Evolutionary conservation across 352 stramenopile species (phyloP).

Genomic region (Globisporangium radiosum): DNA sequence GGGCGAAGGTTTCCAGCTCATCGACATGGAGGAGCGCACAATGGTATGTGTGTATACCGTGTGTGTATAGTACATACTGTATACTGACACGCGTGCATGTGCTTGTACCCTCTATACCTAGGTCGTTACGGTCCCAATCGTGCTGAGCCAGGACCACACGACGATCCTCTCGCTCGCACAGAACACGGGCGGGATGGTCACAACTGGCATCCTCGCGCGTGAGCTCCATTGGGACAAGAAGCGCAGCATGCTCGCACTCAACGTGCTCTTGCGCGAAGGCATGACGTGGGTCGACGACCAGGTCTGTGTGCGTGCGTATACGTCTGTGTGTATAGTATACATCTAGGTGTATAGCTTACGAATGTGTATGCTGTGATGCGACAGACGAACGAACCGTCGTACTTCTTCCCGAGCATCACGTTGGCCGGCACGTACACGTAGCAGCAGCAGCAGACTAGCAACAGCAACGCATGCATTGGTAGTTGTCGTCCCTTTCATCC

Average conservation of each 20-base stretch:
- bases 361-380: not conserved
- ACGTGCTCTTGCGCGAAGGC: constrained; percentile 89
- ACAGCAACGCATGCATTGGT: too few species aligned
- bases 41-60: constrained; percentile 51
- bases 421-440: constrained; percentile 72
- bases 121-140: constrained; percentile 94
- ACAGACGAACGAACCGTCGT: constrained; percentile 59
- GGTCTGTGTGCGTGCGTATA: constrained; percentile 17
- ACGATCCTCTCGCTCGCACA: constrained; percentile 88
- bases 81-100: not conserved
- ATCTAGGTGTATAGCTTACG: not conserved
- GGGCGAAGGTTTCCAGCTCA: constrained; percentile 91
- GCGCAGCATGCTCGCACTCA: constrained; percentile 87
- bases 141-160: constrained; percentile 93
- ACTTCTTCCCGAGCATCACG: constrained; percentile 86
- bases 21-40: constrained; percentile 88
- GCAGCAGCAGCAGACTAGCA: not conserved
- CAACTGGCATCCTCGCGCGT: constrained; percentile 70
- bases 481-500: too few species aligned
- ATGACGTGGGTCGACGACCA: constrained; percentile 97
- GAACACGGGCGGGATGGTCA: constrained; percentile 86
- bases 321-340: not conserved
- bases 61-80: not conserved
- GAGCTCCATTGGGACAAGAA: constrained; percentile 89
- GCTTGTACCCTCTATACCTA: constrained; percentile 12